Evolutionary conservation across 805 yeast genomes (phyloP).

Genomic region (Candida jianshihensis): DNA sequence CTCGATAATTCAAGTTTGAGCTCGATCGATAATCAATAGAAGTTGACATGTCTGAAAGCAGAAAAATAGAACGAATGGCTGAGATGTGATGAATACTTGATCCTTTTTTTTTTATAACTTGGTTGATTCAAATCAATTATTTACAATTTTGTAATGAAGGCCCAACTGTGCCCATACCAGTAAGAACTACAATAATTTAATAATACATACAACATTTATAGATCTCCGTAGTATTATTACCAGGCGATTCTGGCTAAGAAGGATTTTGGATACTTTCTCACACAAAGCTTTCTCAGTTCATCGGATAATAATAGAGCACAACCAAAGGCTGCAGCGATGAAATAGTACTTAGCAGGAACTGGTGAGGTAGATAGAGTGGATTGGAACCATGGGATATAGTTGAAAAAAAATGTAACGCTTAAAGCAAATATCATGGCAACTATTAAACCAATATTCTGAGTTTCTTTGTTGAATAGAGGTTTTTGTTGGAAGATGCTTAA

Average conservation of each 20-base stretch:
- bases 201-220: no score
- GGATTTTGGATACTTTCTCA: constrained; percentile 32
- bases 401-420: constrained; percentile 34
- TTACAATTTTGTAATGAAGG: no score
- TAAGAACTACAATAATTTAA: no score
- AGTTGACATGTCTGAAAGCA: no score
- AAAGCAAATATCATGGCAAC: constrained; percentile 30
- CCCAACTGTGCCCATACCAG: no score
- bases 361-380: constrained; percentile 27
- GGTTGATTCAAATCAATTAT: no score
- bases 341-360: constrained; percentile 40
- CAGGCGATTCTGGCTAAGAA: constrained; percentile 35
- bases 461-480: constrained; percentile 27
- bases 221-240: no score
- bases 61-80: no score
- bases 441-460: constrained; percentile 21
- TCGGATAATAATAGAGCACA: constrained; percentile 32
- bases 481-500: constrained; percentile 35
- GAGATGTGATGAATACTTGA: no score
- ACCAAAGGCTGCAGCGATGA: constrained; percentile 41
- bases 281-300: constrained; percentile 33
- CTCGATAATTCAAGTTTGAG: no score
- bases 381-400: constrained; percentile 35
- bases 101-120: no score
- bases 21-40: no score